Evolutionary conservation across 1,284 basidiomycete species (phyloP), one percentile per base, ranked within the genome.

Genomic region (Volvariella volvacea): DNA sequence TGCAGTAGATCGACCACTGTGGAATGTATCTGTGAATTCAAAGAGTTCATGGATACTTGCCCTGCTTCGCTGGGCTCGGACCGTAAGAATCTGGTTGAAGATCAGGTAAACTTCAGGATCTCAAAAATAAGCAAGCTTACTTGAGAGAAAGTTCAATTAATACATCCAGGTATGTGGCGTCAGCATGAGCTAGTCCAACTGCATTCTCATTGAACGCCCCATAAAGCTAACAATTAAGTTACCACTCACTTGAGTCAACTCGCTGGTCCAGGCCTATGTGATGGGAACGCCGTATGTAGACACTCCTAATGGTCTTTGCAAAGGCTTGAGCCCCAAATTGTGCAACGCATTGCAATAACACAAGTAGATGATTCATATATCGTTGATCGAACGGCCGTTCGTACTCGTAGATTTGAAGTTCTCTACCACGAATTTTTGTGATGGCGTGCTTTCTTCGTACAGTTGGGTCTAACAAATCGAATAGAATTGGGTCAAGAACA

Each of bases 301-400:
- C 78, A 10, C 70, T 70, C 42, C 80, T 73, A 0, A 83, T 76
- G 1, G 82, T 74, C 53, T 88, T 85, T 36, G 78, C 72, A 58
- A 95, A 90, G 0, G 88, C 89, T 60, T 91, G 84, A 0, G 92
- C 92, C 1, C 92, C 93, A 58, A 94, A 93, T 19, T 81, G 77
- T 37, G 89, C 78, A 3, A 98, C 71, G 0, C 84, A 81, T 1
- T 88, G 67, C 2, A 97, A 61, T n/a, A 79, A 80, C 45, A 90
- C 84, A 33, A 95, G 63, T 4, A 89, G 63, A 60, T 90, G 79
- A 44, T 78, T 74, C 10, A 80, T 67, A 48, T 83, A 78, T 17
- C 79, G 76, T 52, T 92, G 81, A 56, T 96, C 90, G 52, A 91
- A 88, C 0, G 85, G 72, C 19, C 76, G 73, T 47, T 83, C 77